Base-by-base conservation (phyloP, 2,329 filamentous ascomycete species). In the Coniella lustricola region DNA sequence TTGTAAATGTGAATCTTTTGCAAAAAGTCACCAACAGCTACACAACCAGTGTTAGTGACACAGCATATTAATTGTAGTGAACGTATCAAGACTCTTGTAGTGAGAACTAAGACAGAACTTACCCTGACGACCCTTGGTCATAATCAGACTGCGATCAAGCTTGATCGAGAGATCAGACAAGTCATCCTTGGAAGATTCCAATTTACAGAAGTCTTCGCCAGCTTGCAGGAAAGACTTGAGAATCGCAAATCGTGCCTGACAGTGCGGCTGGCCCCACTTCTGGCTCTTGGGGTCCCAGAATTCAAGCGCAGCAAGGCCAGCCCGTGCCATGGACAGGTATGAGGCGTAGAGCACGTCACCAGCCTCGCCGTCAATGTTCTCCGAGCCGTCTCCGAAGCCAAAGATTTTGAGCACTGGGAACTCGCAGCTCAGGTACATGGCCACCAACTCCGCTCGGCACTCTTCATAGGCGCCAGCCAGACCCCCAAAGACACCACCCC, bases 1-100 rank as follows among this genome's bases (percentile, higher is more conserved):
- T 96, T 96, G 75, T 87, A 96, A 55, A 96, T 76, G 66, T 96
- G 90, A 54, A 97, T 70, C 67, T 94, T 93, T 70, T 94, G 90
- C 44, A 97, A 73, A 63, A 94, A 95, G 44, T 82, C 78, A 58
- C 88, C 87, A 17, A 97, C 87, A 3, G 90, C 87, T 75, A 41
- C 17, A 21, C 22, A 34, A 21, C 9, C 25, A 4, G 33, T 13
- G 54, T 55, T 33, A 49, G 25, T 10, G 25, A 5, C 25, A 29
- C 10, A 5, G 25, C 25, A 29, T 29, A 5, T 13, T 21, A 12
- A 25, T 17, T 9, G 14, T 44, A 4, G 13, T 34, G 14, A n/a
- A n/a, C n/a, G n/a, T n/a, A n/a, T n/a, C n/a, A n/a, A n/a, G n/a
- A n/a, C n/a, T n/a, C n/a, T n/a, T n/a, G n/a, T n/a, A n/a, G n/a